phyloP scores from a whole-genome alignment of 257 asterid genomes.

The Verbena officinalis region DNA sequence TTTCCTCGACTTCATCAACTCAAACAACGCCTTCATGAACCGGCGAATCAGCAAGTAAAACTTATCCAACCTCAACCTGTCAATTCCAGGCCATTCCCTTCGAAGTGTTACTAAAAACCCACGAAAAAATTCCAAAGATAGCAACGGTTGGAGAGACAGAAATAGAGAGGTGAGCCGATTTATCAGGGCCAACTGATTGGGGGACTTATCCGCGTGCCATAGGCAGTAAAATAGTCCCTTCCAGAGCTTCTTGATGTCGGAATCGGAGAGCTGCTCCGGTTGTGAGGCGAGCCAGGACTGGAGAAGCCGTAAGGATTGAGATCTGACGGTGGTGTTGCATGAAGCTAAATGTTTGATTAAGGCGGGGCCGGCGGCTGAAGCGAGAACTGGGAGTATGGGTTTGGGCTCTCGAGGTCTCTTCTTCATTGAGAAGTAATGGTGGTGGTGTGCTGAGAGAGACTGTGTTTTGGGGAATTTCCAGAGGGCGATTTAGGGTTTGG shows the following conservation, averaged over 20 bases:
- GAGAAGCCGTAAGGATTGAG: conserved; percentile 65
- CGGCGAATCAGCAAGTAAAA: conserved; percentile 81
- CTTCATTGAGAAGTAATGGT: conserved; percentile 49
- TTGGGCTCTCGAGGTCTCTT: conserved; percentile 63
- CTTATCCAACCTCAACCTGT: conserved; percentile 84
- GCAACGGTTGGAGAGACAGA: conserved; percentile 50
- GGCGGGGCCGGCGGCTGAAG: conserved; percentile 56
- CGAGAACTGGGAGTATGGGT: conserved; percentile 48
- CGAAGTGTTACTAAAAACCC: conserved; percentile 68
- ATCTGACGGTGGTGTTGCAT: conserved; percentile 72
- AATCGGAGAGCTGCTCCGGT: conserved; percentile 51
- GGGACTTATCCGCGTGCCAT: conserved; percentile 91
- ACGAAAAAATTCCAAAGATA: conserved; percentile 69
- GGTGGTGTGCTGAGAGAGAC: conserved; percentile 18
- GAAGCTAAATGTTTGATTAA: conserved; percentile 75
- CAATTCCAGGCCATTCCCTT: conserved; percentile 94
- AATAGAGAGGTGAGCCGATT: conserved; percentile 62
- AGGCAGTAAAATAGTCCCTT: conserved; percentile 90
- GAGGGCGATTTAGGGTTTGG: conserved; percentile 37
- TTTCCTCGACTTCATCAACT: conserved; percentile 47
- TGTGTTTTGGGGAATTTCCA: background rate
- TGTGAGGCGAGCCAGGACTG: conserved; percentile 68
- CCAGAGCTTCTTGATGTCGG: conserved; percentile 84
- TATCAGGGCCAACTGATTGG: conserved; percentile 69
- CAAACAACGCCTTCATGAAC: conserved; percentile 64